Evolutionary conservation across 176 grass and related monocot genomes (phyloP).

Genomic region (Ensete glaucum): DNA sequence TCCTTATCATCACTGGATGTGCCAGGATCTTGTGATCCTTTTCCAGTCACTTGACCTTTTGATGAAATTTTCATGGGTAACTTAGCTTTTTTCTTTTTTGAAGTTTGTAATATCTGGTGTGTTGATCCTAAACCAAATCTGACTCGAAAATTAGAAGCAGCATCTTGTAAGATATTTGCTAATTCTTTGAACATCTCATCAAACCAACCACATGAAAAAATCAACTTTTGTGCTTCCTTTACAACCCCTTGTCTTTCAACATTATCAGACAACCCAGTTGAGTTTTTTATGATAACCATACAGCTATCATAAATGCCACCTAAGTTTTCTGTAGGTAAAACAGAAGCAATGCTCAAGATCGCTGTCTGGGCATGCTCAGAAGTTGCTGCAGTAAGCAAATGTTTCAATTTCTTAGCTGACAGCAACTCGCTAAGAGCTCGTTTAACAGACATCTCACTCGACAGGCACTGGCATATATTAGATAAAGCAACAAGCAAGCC

Average conservation of each 20-base stretch:
- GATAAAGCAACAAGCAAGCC: slow-evolving; percentile 57
- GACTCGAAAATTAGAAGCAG: slow-evolving; percentile 38
- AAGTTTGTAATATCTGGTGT: slow-evolving; percentile 25
- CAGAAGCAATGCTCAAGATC: slow-evolving; percentile 47
- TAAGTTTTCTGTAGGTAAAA: slow-evolving; percentile 45
- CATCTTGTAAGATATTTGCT: slow-evolving; percentile 53
- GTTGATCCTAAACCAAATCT: slow-evolving; percentile 33
- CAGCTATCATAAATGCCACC: slow-evolving; percentile 42
- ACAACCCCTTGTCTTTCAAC: slow-evolving; percentile 42
- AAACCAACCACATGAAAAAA: slow-evolving; percentile 42
- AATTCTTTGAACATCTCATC: slow-evolving; percentile 75
- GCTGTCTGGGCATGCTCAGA: slow-evolving; percentile 70
- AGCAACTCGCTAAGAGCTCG: slow-evolving; percentile 50
- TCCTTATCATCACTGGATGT: slow-evolving; percentile 29
- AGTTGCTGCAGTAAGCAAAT: slow-evolving; percentile 40
- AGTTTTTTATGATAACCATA: slow-evolving; percentile 52
- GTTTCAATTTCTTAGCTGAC: slow-evolving; percentile 45
- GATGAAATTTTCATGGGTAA: slow-evolving; percentile 42
- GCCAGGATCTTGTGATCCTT: slow-evolving; percentile 34
- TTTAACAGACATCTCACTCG: slow-evolving; percentile 35
- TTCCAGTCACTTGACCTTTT: slow-evolving; percentile 17
- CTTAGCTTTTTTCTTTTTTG: slow-evolving; percentile 54
- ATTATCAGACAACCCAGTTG: slow-evolving; percentile 36
- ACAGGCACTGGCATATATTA: slow-evolving; percentile 67
- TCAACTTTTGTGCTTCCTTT: slow-evolving; percentile 55